Percentiles rank a stretch among this genome's conserved stretches.
These are phyloP conservation scores for Claviceps sp. DNA, from an alignment of 2,329 filamentous ascomycete species.

Conservation along the genomic window DNA sequence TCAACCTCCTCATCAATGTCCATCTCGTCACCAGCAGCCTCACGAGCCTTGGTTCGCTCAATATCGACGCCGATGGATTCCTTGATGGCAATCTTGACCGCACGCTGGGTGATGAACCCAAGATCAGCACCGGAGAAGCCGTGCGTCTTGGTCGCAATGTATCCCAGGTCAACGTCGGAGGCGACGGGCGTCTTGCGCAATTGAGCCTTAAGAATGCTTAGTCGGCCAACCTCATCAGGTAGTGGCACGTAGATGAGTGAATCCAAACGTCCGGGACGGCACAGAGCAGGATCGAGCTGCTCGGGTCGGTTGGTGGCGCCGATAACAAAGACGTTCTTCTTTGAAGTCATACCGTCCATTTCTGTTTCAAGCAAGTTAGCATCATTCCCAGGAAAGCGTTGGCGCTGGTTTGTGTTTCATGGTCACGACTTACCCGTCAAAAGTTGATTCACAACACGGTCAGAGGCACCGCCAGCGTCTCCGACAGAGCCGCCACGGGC, in stretches of 20 bases:
- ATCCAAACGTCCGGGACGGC: constrained; percentile 96
- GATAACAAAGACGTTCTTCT: constrained; percentile 99
- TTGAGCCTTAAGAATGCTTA: constrained; percentile 84
- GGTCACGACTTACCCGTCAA: constrained; percentile 59
- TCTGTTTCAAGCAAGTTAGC: constrained; percentile 42
- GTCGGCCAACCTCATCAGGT: constrained; percentile 80
- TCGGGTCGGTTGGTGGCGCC: constrained; percentile 97
- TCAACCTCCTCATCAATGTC: constrained; percentile 55
- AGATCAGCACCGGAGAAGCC: constrained; percentile 99
- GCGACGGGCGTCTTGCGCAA: constrained; percentile 96
- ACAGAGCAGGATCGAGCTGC: constrained; percentile 94
- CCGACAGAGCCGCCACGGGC: constrained; percentile 93
- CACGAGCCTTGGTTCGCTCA: constrained; percentile 76
- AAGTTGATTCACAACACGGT: constrained; percentile 99
- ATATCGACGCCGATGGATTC: constrained; percentile 84
- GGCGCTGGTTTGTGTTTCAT: no score
- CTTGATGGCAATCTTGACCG: constrained; percentile 99
- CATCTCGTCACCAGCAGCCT: constrained; percentile 76
- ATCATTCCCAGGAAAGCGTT: neutral
- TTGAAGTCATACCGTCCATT: constrained; percentile 99
- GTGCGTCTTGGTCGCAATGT: constrained; percentile 93
- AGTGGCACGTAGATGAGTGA: constrained; percentile 97
- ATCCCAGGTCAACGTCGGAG: constrained; percentile 72
- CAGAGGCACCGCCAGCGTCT: constrained; percentile 93
- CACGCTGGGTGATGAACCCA: constrained; percentile 96